Evolutionary conservation across 1,139 yeast genomes (phyloP).

Genomic region (Pichia sp.): DNA sequence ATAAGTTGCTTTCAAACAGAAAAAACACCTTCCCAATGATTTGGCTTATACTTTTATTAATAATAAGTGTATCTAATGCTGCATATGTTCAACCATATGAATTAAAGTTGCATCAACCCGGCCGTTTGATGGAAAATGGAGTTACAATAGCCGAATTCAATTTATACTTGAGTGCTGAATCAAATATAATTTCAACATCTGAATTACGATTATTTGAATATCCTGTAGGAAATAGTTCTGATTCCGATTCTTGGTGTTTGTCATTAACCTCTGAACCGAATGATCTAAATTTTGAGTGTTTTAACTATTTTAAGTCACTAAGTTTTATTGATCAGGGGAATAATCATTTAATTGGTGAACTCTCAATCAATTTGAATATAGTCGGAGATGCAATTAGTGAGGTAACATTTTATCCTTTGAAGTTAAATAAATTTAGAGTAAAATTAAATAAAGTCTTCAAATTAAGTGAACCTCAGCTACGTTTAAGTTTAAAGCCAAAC

Average conservation of each 20-base stretch:
- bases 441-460: neutral
- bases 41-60: neutral
- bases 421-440: neutral
- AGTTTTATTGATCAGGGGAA: neutral
- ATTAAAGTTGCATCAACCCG: neutral
- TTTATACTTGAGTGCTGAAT: neutral
- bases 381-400: neutral
- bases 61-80: neutral
- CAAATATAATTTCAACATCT: neutral
- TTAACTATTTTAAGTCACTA: constrained; percentile 1
- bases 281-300: neutral
- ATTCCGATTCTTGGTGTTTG: neutral
- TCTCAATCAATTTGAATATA: neutral
- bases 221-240: neutral
- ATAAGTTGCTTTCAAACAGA: neutral
- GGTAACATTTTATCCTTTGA: neutral
- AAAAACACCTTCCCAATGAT: neutral
- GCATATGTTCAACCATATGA: neutral
- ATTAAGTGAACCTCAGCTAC: constrained; percentile 3
- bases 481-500: neutral
- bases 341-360: neutral
- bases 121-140: neutral
- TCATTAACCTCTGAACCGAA: neutral
- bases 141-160: neutral
- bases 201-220: neutral